Base-by-base conservation (phyloP, 441 rosid species). In the Aquilaria agallochum region DNA sequence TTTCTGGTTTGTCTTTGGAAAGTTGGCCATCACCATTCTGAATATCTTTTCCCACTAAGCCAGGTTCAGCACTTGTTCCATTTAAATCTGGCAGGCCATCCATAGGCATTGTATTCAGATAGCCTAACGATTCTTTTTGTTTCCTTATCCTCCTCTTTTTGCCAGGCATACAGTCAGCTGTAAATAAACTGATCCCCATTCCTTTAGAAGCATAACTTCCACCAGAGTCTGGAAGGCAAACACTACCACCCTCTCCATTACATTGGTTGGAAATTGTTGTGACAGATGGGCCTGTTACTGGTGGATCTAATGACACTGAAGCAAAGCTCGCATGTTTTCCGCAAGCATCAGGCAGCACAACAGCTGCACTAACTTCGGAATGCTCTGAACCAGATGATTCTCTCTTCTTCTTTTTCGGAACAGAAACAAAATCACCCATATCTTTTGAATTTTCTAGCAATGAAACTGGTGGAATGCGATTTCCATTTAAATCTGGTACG, bases 401-500 rank as follows among this genome's bases (percentile, higher is more conserved):
- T 72, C 72, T 76, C 75, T 69, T 73, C 54, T 66, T 71, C 59
- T 49, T 72, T 59, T 69, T 71, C 8, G 66, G 76, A 67, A 68
- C 73, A 61, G 68, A 59, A 33, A 53, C 61, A 57, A 50, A 60
- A 68, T 56, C 66, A 58, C 63, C 63, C 54, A 6, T 33, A 56
- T 27, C 54, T 60, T 63, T 65, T 31, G 69, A 44, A 61, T 62
- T 58, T 66, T 74, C 79, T 5, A 36, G 69, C 63, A 32, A 32
- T 11, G 45, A 44, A 68, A 52, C 67, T 1, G 67, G 63, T 57
- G 55, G 46, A 49, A 67, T 34, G 62, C 76, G 76, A 69, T 64
- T 75, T 42, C 77, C 72, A 78, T 86, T 90, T 75, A 88, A 72
- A 76, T 88, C 97, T 0, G 91, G 91, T 63, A 89, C 73, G 76